Evolutionary conservation across 148 eudicot genomes (phyloP), one percentile per base, ranked within the genome.

Genomic region (Pharnaceum exiguum): DNA sequence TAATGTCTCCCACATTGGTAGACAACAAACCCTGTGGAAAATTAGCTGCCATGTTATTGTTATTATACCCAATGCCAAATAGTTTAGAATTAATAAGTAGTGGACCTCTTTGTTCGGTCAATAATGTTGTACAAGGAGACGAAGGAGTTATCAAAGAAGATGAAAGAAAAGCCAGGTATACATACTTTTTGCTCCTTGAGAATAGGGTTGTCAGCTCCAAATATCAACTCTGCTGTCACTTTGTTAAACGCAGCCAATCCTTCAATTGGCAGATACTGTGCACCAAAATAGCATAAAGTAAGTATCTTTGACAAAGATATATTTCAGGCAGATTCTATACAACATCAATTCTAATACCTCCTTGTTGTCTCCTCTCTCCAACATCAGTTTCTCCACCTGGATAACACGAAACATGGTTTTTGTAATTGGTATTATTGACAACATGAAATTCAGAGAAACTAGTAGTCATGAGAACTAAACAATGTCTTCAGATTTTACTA

Each of bases 181-280:
- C 87, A 55, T 81, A 86, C 98, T 72, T 85, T 79, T 72, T 83
- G 86, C 65, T 93, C 79, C 57, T 74, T 70, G 62, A 93, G 63
- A 13, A 93, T 82, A 16, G 86, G 77, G 69, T 72, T 88, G 51
- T 78, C 90, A 54, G 90, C 96, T 70, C 98, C 98, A 77, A 93
- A 85, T 60, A 93, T 68, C 66, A 93, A 57, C 66, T 93, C 96
- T 22, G 89, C 98, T 13, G 98, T 93, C 35, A 46, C 95, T 77
- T 88, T 88, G 72, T 88, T 93, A 66, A 93, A 93, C 42, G 95
- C 89, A 70, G 95, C 95, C 86, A 93, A 73, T 45, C 98, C 98
- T 76, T 93, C 98, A 48, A 93, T 93, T 42, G 98, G 90, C 49
- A 93, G 85, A 79, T 93, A 93, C 98, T 93, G 73, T 26, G 57